Percentiles rank a stretch among this genome's conserved stretches.
Conservation (phyloP, 1,139 yeast genomes). For the Saccharomyces hybrid region DNA sequence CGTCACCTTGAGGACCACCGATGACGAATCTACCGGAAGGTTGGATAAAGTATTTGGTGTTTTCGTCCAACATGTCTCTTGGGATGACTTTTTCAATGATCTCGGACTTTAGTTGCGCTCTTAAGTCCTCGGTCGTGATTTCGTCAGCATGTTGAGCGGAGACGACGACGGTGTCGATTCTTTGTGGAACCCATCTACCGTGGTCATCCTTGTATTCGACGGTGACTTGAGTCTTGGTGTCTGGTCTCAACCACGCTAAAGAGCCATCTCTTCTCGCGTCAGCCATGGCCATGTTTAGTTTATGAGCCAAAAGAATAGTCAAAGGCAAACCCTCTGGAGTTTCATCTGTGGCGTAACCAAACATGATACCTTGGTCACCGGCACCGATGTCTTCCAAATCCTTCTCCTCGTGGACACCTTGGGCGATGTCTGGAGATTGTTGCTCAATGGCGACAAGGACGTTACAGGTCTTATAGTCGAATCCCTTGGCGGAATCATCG, state of each 20-base stretch:
- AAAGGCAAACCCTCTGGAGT: slow-evolving; percentile 93
- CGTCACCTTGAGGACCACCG: slow-evolving; percentile 99
- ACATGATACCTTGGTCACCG: slow-evolving; percentile 99
- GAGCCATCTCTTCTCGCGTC: slow-evolving; percentile 92
- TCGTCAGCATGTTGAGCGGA: slow-evolving; percentile 96
- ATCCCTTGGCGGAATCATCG: slow-evolving; percentile 90
- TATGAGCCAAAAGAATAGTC: slow-evolving; percentile 86
- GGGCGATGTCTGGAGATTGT: slow-evolving; percentile 97
- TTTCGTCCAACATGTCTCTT: slow-evolving; percentile 76
- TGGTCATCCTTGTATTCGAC: slow-evolving; percentile 86
- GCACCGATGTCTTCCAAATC: slow-evolving; percentile 97
- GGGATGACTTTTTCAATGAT: slow-evolving; percentile 88
- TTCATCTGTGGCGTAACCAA: slow-evolving; percentile 97
- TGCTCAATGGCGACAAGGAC: slow-evolving; percentile 97
- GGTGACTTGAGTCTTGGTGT: slow-evolving; percentile 98
- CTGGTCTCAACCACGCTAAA: slow-evolving; percentile 95
- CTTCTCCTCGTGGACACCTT: slow-evolving; percentile 94
- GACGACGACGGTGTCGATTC: slow-evolving; percentile 94
- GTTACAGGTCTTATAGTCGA: slow-evolving; percentile 97
- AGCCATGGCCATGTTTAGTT: slow-evolving; percentile 91
- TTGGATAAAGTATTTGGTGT: slow-evolving; percentile 93
- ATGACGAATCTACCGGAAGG: slow-evolving; percentile 98
- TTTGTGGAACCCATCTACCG: slow-evolving; percentile 88
- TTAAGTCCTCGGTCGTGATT: slow-evolving; percentile 83
- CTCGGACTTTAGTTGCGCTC: slow-evolving; percentile 66